These are phyloP conservation scores for Cronartium ribicola DNA, from an alignment of 1,284 basidiomycete genomes.

Conservation along the genomic window DNA sequence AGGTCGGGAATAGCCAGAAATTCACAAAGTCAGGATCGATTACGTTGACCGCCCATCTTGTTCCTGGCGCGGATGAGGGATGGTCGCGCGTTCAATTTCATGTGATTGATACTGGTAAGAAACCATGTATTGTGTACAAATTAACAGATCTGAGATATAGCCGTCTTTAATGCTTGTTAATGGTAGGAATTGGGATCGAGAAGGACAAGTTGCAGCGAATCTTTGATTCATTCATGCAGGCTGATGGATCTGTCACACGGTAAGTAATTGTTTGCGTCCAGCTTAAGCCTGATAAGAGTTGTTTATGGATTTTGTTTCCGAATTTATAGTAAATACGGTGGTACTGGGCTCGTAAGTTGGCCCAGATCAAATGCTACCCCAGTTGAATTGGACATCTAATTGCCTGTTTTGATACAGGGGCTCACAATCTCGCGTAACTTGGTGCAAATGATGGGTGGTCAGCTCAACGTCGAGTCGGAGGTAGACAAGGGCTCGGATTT, in stretches of 20 bases:
- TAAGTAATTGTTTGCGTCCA: neutral
- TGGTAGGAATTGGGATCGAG: conserved; percentile 39
- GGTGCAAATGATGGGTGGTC: conserved; percentile 42
- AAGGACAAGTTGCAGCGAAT: conserved; percentile 38
- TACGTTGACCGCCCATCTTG: conserved; percentile 26
- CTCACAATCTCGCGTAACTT: conserved; percentile 40
- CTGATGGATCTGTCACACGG: conserved; percentile 41
- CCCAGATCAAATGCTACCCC: neutral
- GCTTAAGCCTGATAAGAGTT: neutral
- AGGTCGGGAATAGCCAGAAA: conserved; percentile 41
- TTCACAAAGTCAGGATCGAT: conserved; percentile 37
- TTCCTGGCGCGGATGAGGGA: conserved; percentile 15
- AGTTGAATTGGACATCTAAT: neutral
- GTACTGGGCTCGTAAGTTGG: conserved; percentile 35
- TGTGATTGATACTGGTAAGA: conserved; percentile 38
- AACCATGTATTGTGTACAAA: too few relatives aligned
- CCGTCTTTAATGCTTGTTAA: neutral
- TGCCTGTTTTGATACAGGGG: conserved; percentile 16
- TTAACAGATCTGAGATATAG: neutral
- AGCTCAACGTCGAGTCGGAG: conserved; percentile 32
- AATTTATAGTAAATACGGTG: conserved; percentile 30
- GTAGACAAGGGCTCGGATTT: conserved; percentile 37
- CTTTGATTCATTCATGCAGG: conserved; percentile 41
- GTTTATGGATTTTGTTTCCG: neutral
- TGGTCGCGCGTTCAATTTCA: conserved; percentile 30